A percentile compares a stretch with the other conserved stretches of the same genome.
Conservation (phyloP, 2,329 filamentous ascomycete genomes). For the Monosporascus sp. region DNA sequence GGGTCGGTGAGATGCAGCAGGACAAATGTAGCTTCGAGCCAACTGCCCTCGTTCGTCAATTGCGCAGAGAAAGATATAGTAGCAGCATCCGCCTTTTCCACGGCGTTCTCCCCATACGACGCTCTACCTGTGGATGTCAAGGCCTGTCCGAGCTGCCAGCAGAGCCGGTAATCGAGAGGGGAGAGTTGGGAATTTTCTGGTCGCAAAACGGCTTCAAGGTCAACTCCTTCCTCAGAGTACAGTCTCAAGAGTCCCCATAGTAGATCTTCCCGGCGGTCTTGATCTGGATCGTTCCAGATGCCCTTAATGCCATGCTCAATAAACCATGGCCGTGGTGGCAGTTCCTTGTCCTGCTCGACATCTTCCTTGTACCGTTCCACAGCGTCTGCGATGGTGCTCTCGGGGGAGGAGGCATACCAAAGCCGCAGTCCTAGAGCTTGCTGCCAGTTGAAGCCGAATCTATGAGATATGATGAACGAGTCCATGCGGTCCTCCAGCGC, state of each 20-base stretch:
- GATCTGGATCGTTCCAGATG: slow-evolving; percentile 56
- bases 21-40: slow-evolving; percentile 70
- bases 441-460: slow-evolving; percentile 86
- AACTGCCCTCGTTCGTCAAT: slow-evolving; percentile 58
- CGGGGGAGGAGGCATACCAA: slow-evolving; percentile 73
- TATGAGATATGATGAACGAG: slow-evolving; percentile 75
- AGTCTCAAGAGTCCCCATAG: slow-evolving; percentile 84
- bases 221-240: slow-evolving; percentile 56
- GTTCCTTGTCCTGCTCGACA: slow-evolving; percentile 64
- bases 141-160: slow-evolving; percentile 78
- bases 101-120: slow-evolving; percentile 47
- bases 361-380: slow-evolving; percentile 71
- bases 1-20: slow-evolving; percentile 67
- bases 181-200: slow-evolving; percentile 74
- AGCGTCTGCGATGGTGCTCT: slow-evolving; percentile 66
- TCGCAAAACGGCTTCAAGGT: slow-evolving; percentile 66
- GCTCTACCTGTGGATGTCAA: slow-evolving; percentile 48
- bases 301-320: slow-evolving; percentile 52
- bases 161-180: slow-evolving; percentile 68
- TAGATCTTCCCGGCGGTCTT: slow-evolving; percentile 64
- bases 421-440: slow-evolving; percentile 87
- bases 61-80: slow-evolving; percentile 62
- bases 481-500: slow-evolving; percentile 75
- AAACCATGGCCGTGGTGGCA: slow-evolving; percentile 69
- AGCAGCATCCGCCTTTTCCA: slow-evolving; percentile 59